Percentiles rank a stretch among this genome's conserved stretches.
phyloP scores from a whole-genome alignment of 2,329 filamentous ascomycete species.

The Rutstroemia sp. region DNA sequence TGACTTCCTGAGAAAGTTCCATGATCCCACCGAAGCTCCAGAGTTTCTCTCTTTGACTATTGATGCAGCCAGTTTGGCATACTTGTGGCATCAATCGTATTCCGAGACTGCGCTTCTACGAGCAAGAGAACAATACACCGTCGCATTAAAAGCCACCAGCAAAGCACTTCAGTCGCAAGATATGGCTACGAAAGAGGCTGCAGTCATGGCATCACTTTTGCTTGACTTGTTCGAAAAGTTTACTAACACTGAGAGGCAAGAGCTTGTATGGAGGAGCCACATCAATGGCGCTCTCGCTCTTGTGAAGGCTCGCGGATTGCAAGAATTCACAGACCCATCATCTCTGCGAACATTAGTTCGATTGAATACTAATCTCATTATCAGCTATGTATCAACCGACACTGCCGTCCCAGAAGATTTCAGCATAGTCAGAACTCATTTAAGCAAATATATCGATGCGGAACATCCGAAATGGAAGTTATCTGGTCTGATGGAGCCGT shows the following conservation, averaged over 20 bases:
- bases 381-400: conserved; percentile 7
- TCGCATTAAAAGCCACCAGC: not conserved
- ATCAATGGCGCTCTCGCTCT: conserved; percentile 35
- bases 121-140: conserved; percentile 7
- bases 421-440: not conserved
- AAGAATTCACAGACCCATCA: not conserved
- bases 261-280: conserved; percentile 22
- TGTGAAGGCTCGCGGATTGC: conserved; percentile 13
- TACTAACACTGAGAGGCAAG: not conserved
- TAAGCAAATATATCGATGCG: not conserved
- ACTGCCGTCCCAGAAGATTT: conserved; percentile 4
- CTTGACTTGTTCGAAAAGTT: conserved; percentile 13
- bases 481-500: conserved; percentile 5
- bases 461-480: conserved; percentile 6
- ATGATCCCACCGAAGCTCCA: not conserved
- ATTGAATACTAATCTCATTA: conserved; percentile 6
- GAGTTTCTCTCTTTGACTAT: conserved; percentile 1
- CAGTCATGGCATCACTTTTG: conserved; percentile 10
- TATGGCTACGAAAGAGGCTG: not conserved
- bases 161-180: conserved; percentile 6
- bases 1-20: conserved; percentile 5
- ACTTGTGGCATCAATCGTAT: conserved; percentile 7
- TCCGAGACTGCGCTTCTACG: not conserved
- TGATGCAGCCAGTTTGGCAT: conserved; percentile 12
- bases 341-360: not conserved